Percentiles rank a stretch among this genome's conserved stretches.
Evolutionary conservation across 2,329 filamentous ascomycete species (phyloP).

Genomic region (Immersiporthe knoxdaviesiana): DNA sequence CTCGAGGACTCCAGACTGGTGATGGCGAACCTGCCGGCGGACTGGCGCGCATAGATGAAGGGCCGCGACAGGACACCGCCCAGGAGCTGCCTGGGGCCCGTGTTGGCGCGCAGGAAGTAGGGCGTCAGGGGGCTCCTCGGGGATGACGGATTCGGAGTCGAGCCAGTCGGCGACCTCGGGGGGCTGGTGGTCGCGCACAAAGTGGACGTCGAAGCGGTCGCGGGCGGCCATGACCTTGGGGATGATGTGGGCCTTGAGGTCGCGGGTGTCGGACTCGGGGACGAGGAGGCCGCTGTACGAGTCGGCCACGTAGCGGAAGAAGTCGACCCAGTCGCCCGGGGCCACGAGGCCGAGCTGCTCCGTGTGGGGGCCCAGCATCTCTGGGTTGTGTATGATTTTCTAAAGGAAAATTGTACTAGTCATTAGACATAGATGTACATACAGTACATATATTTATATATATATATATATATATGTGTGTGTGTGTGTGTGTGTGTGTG

Average conservation of each 20-base stretch:
- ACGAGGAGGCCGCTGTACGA: constrained; percentile 53
- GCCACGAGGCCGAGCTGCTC: constrained; percentile 59
- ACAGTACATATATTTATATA: background rate
- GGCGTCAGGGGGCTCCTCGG: constrained; percentile 41
- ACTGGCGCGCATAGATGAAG: constrained; percentile 52
- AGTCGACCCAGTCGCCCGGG: constrained; percentile 63
- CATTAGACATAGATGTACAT: background rate
- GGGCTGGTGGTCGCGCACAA: constrained; percentile 51
- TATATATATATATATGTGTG: background rate
- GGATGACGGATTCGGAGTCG: constrained; percentile 44
- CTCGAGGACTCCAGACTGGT: constrained; percentile 53
- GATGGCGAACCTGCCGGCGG: constrained; percentile 54
- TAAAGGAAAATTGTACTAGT: constrained; percentile 48
- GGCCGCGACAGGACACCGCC: constrained; percentile 52
- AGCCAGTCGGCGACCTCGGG: constrained; percentile 49
- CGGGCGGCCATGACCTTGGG: constrained; percentile 60
- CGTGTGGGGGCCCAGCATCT: constrained; percentile 56
- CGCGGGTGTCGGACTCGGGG: constrained; percentile 55
- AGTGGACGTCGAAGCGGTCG: constrained; percentile 59
- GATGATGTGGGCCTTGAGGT: constrained; percentile 53
- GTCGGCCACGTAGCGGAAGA: constrained; percentile 62
- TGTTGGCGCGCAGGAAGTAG: constrained; percentile 57
- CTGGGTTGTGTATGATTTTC: constrained; percentile 58
- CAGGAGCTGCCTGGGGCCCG: constrained; percentile 49
- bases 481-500: too few relatives aligned